Evolutionary conservation across 2,329 filamentous ascomycete species (phyloP), one percentile per base, ranked within the genome.

Genomic region (Beauveria varroae): DNA sequence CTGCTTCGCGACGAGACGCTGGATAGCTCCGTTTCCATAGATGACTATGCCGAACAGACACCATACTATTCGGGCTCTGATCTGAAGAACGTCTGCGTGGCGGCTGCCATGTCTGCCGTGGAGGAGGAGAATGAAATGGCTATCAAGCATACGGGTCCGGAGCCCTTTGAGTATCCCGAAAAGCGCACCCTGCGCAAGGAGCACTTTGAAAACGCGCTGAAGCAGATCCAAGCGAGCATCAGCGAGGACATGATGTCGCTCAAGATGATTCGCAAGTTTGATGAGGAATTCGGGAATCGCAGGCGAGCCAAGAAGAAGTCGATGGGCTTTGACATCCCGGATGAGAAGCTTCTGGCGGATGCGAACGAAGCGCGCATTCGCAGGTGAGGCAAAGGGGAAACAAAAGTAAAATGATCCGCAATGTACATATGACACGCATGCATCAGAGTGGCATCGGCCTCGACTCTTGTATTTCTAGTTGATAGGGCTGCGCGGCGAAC

Each of bases 221-320:
- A 86, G 68, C 93, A 98, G 74, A 96, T 99, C 67, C 90, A 88
- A 61, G 92, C 95, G 0, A 96, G 90, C 68, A 93, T 97, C 66
- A 93, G 86, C 68, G 93, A 97, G 73, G 93, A 99, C 69, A 98
- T 97, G 93, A 81, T 85, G 54, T 91, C 86, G 37, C 78, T 99
- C 64, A 85, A 86, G 65, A 90, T 90, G 14, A 96, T 99, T 68
- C 84, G 91, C 68, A 96, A 96, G 75, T 99, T 98, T 70, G 95
- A 99, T 71, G 91, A 96, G 75, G 89, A 93, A 72, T 99, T 93
- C 72, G 93, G 95, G 28, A 92, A 96, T 71, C 83, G 88, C 41
- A 88, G 85, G 69, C 83, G 84, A 70, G 85, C 83, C 71, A 86
- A 83, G 73, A 85, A 76, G 68, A 74, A 73, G 60, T 77, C 76